These are phyloP conservation scores for Citrullus mucosospermus DNA, from an alignment of 306 rosid genomes.

Conservation along the genomic window DNA sequence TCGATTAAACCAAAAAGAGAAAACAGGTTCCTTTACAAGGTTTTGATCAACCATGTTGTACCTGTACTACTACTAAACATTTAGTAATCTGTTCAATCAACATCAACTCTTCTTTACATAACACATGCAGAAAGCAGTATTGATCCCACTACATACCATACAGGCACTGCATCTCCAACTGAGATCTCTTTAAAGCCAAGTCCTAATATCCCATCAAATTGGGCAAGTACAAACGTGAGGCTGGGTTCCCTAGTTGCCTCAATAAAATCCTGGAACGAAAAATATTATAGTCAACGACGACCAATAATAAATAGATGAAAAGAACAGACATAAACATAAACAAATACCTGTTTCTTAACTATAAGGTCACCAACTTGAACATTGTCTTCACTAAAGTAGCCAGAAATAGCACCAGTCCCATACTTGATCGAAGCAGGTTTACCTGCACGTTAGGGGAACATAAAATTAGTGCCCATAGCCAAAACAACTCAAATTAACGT, in stretches of 20 bases:
- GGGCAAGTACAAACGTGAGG: constrained; percentile 15
- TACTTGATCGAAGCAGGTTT: constrained; percentile 36
- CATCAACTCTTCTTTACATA: neutral
- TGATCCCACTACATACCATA: neutral
- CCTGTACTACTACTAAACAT: constrained; percentile 18
- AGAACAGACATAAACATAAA: neutral
- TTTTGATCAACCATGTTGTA: constrained; percentile 45
- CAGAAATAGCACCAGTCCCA: constrained; percentile 50
- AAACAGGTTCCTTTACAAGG: constrained; percentile 41
- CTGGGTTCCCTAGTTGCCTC: constrained; percentile 51
- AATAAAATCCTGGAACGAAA: constrained; percentile 27
- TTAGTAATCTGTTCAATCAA: constrained; percentile 9
- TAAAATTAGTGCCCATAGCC: neutral
- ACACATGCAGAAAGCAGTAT: neutral
- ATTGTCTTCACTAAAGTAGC: constrained; percentile 39
- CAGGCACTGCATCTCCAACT: constrained; percentile 8
- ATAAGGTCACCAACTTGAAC: constrained; percentile 39
- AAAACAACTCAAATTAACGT: neutral
- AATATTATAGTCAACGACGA: neutral
- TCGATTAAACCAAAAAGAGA: constrained; percentile 49
- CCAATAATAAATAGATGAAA: neutral
- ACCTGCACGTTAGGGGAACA: constrained; percentile 14
- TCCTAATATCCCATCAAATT: constrained; percentile 8
- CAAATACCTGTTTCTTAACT: constrained; percentile 32
- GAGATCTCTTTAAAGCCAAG: constrained; percentile 10